Base-by-base conservation (phyloP, 2,329 filamentous ascomycete genomes). In the Fusarium coffeatum region DNA sequence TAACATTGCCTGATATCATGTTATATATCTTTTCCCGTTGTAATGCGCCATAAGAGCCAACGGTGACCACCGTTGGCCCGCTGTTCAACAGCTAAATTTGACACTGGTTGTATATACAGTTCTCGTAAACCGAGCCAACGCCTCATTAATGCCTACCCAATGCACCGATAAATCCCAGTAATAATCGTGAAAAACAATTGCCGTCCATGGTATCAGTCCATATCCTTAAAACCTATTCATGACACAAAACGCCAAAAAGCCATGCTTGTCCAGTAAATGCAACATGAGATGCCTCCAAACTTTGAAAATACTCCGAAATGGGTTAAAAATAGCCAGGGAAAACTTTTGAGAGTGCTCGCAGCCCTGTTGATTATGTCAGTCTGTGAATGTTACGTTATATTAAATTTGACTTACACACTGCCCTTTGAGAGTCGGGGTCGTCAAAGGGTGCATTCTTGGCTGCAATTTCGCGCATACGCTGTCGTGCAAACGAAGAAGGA, bases 391-490 rank as follows among this genome's bases (percentile, higher is more conserved):
- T 41, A 41, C 6, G 20, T 13, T 10, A 13, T 13, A 12, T 49
- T 6, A 6, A 9, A 28, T 13, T 37, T 5, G 43, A 78, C 81
- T 79, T 72, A 83, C 82, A 83, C 63, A 77, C 76, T 34, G 81
- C 79, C 64, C 76, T 77, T 50, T 76, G 75, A 50, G 76, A 74
- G 66, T 83, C 81, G 10, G 80, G 80, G 46, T 83, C 82, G 28
- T 82, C 81, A 64, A 83, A 79, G 34, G 82, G 81, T 55, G 81
- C 80, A 48, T 81, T 81, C 32, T 78, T 81, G 53, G 79, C 78
- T 12, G 82, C 82, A 64, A 83, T 81, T 50, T 82, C 77, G 46
- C 81, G 79, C 80, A 83, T 83, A 20, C 81, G 78, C 64, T 82
- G 78, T 48, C 82, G 77, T 27, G 82, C 80, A 73, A 83, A 81